Conservation (phyloP, 2,329 filamentous ascomycete species). For the Septoria linicola region DNA sequence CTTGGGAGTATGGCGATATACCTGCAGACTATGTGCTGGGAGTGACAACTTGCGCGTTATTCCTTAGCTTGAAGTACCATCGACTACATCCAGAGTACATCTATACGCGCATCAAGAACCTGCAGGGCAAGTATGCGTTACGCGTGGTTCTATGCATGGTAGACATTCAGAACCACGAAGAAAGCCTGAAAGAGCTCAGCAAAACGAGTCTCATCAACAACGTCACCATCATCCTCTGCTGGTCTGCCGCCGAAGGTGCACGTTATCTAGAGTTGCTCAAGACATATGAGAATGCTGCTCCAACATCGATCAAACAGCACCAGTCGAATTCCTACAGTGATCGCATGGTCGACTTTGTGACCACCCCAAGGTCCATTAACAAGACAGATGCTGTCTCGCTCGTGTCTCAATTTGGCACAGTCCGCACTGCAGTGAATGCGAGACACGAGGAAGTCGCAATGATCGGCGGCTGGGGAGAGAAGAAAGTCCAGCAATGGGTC, state of each 20-base stretch:
- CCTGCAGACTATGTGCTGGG: constrained; percentile 90
- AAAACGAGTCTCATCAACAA: constrained; percentile 93
- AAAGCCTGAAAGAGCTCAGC: constrained; percentile 80
- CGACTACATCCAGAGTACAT: constrained; percentile 97
- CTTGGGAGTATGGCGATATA: constrained; percentile 98
- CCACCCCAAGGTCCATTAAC: constrained; percentile 83
- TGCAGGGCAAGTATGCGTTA: constrained; percentile 83
- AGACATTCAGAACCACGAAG: constrained; percentile 92
- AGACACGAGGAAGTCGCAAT: constrained; percentile 78
- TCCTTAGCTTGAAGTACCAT: constrained; percentile 94
- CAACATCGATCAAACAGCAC: constrained; percentile 77
- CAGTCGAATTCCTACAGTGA: constrained; percentile 83
- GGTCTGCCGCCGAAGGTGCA: constrained; percentile 89
- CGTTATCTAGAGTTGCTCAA: constrained; percentile 95
- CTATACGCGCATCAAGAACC: constrained; percentile 81
- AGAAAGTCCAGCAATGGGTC: constrained; percentile 87
- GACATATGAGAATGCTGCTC: constrained; percentile 83
- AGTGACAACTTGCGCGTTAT: constrained; percentile 82
- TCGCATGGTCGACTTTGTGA: constrained; percentile 87
- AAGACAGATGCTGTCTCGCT: constrained; percentile 90
- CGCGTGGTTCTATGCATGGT: constrained; percentile 87
- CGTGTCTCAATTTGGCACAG: constrained; percentile 86
- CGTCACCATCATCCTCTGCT: constrained; percentile 86
- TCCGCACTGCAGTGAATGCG: constrained; percentile 84
- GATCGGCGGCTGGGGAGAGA: constrained; percentile 91